Base-by-base conservation (phyloP, 768 basidiomycete species). In the Nidula microcarpa region DNA sequence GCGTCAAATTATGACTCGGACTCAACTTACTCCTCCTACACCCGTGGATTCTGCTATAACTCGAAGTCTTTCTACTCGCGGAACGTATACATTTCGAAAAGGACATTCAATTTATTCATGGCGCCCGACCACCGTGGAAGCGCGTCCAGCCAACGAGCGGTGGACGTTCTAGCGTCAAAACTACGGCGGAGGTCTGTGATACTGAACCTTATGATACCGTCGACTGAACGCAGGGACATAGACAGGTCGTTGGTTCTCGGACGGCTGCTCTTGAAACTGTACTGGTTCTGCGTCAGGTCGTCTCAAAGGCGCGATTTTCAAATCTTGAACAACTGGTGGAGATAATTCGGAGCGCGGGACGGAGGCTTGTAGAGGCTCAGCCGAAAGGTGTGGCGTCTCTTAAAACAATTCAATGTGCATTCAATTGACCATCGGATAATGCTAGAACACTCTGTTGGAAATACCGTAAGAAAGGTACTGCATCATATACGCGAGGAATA, bases 401-500 rank as follows among this genome's bases (percentile, higher is more conserved):
- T 50, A 39, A 33, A 18, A 47, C 58, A 47, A 52, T 45, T 45
- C 23, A 23, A 34, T 53, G 35, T 46, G 17, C 11, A 49, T 34
- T 46, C 43, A 55, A 51, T 45, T 55, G 33, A 44, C 9, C 62
- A 47, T 51, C 13, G 10, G 33, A 5, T 51, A 33, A 54, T 47
- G 43, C 49, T 70, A 98, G 97, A 99, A 66, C 87, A 95, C 64
- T 90, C 94, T 44, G 89, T 97, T 35, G 94, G 94, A 18, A 98
- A 98, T 66, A 95, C 95, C 17, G 88, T 95, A 39, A 85, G 94
- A 37, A 93, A 93, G 63, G 86, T 98, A 18, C 75, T 98, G 30
- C 93, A 95, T 65, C 89, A 97, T 63, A 88, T 99, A 53, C 83
- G 94, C 48, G 97, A 99, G 69, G 97, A 99, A 65, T 95, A 94